Percentiles rank a stretch among this genome's conserved stretches.
phyloP scores from a whole-genome alignment of 441 rosid species.

The Adansonia gregorii region DNA sequence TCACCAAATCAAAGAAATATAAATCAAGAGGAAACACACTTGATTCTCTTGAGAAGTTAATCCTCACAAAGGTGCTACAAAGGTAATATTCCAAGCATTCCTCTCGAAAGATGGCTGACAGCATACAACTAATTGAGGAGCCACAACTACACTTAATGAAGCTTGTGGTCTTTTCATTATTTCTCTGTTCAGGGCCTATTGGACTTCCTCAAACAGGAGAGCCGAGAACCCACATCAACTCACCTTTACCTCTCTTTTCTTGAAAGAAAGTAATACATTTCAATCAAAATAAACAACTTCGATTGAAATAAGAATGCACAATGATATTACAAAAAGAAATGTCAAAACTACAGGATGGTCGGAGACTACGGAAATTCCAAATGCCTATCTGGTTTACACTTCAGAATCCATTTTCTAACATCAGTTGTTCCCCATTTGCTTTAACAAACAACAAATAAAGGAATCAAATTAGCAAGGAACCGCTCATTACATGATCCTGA shows the following conservation, averaged over 20 bases:
- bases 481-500: not conserved
- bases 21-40: not conserved
- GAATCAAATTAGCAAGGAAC: not conserved
- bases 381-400: not conserved
- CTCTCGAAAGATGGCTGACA: not conserved
- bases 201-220: not conserved
- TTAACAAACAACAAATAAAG: not conserved
- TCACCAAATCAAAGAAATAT: conserved; percentile 1
- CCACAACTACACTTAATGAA: not conserved
- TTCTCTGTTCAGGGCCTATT: not conserved
- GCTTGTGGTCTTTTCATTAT: not conserved
- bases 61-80: not conserved
- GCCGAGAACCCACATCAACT: not conserved
- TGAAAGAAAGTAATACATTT: not conserved
- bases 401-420: not conserved
- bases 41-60: not conserved
- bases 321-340: not conserved
- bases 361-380: not conserved
- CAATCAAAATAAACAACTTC: not conserved
- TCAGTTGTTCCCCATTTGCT: not conserved
- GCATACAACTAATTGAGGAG: not conserved
- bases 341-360: not conserved
- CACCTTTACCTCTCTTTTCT: too few relatives aligned
- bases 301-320: not conserved
- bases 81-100: not conserved